A percentile compares a stretch with the other conserved stretches of the same genome.
phyloP scores from a whole-genome alignment of 139 green algal species.

The Desmodesmus armatus region DNA sequence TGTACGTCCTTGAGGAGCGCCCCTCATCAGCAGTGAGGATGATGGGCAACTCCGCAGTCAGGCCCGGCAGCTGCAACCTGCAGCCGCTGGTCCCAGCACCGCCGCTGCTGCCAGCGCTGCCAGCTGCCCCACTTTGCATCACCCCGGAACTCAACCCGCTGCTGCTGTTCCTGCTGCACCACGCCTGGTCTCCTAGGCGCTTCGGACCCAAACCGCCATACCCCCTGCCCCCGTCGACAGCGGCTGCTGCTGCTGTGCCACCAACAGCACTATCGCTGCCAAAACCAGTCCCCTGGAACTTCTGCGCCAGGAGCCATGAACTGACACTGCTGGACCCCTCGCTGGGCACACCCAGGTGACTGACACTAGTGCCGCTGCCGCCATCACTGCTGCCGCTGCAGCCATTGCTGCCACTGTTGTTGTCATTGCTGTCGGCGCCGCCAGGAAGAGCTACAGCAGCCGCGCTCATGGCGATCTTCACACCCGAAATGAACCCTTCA shows the following conservation, averaged over 20 bases:
- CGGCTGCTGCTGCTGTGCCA: conserved; percentile 12
- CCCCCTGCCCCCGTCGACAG: neutral
- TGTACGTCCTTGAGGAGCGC: conserved; percentile 41
- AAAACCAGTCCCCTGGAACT: neutral
- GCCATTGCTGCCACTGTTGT: neutral
- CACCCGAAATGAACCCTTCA: neutral
- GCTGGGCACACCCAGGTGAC: too few species aligned
- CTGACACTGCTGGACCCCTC: neutral
- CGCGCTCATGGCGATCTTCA: conserved; percentile 30
- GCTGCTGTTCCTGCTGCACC: neutral
- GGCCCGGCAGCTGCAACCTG: conserved; percentile 10
- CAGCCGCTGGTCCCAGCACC: neutral
- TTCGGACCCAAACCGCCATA: neutral
- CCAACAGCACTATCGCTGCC: neutral
- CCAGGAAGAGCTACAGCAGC: conserved; percentile 8
- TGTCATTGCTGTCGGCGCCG: conserved; percentile 4
- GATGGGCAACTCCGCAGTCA: conserved; percentile 41
- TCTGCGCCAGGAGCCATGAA: neutral
- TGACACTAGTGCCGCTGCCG: too few species aligned
- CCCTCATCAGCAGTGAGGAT: conserved; percentile 47
- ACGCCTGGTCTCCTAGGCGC: neutral
- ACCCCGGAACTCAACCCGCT: conserved; percentile 22
- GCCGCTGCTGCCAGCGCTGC: conserved; percentile 18
- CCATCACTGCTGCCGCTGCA: neutral
- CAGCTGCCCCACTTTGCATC: neutral